A percentile compares a stretch with the other conserved stretches of the same genome.
Evolutionary conservation across 78 protist species (phyloP).

Genomic region (Dictyostelium purpureum): DNA sequence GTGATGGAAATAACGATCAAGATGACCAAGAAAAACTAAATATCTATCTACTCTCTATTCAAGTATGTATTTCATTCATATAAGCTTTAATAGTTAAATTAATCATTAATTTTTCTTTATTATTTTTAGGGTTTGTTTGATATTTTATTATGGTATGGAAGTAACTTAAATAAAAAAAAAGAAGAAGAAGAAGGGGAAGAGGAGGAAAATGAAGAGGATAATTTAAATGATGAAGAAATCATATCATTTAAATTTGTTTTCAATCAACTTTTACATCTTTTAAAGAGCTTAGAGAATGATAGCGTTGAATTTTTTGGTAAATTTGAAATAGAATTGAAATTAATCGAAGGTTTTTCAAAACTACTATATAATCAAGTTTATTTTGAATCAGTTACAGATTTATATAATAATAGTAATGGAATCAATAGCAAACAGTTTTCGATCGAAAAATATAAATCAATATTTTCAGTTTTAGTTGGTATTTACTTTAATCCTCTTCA

Average conservation of each 20-base stretch:
- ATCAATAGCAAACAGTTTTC: too few relatives aligned
- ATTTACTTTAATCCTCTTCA: not conserved
- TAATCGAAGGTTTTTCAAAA: slow-evolving; percentile 41
- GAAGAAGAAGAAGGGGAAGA: not conserved
- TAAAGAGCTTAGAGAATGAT: too few relatives aligned
- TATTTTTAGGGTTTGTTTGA: not conserved
- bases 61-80: too few relatives aligned
- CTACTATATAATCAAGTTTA: slow-evolving; percentile 16
- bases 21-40: not conserved
- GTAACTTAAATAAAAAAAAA: not conserved
- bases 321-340: not conserved
- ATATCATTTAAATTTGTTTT: too few relatives aligned
- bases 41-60: too few relatives aligned
- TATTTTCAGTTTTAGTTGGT: not conserved
- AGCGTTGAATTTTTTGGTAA: too few relatives aligned
- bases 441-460: not conserved
- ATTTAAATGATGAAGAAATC: not conserved
- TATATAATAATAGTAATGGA: slow-evolving; percentile 2
- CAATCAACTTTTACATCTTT: too few relatives aligned
- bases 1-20: not conserved
- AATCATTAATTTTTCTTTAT: not conserved
- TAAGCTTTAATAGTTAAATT: too few relatives aligned
- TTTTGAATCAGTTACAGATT: too few relatives aligned
- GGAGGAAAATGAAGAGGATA: not conserved
- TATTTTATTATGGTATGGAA: slow-evolving; percentile 24